Conservation (phyloP, 2,329 filamentous ascomycete species). For the Colletotrichum siamense region DNA sequence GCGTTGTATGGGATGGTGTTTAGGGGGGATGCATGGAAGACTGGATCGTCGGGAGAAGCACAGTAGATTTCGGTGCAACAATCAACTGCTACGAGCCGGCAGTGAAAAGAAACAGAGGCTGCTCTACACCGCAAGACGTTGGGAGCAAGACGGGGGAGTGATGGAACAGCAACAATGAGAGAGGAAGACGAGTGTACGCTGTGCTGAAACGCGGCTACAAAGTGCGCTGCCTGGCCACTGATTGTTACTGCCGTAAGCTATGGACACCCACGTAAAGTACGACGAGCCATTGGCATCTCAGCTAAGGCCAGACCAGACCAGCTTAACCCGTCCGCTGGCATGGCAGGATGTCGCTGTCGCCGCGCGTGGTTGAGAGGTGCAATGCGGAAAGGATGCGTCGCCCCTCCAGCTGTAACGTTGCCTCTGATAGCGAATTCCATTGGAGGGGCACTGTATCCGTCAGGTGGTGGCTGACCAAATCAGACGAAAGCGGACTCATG, state of each 20-base stretch:
- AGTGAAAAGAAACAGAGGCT: not conserved
- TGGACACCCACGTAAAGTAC: not conserved
- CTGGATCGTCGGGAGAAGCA: not conserved
- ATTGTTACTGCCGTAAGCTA: not conserved
- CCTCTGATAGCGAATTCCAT: constrained; percentile 1
- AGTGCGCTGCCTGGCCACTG: not conserved
- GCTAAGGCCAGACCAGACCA: not conserved
- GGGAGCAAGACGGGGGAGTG: not conserved
- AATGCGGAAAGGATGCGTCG: not conserved
- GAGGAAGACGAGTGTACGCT: not conserved
- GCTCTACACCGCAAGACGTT: not conserved
- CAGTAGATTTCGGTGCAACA: constrained; percentile 1
- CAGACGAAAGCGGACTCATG: constrained; percentile 11
- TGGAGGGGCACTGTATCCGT: not conserved
- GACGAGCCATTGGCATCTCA: not conserved
- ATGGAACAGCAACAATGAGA: not conserved
- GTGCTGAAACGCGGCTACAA: not conserved
- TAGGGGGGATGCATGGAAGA: not conserved
- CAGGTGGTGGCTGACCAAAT: constrained; percentile 3
- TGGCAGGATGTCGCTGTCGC: not conserved
- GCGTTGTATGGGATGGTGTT: not conserved
- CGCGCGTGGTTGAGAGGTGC: not conserved
- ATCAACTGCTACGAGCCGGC: not conserved
- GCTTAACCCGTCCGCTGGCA: not conserved
- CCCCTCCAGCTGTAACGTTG: constrained; percentile 22